Evolutionary conservation across 1,284 basidiomycete species (phyloP), one percentile per base, ranked within the genome.

Genomic region (Vanrija pseudolonga): DNA sequence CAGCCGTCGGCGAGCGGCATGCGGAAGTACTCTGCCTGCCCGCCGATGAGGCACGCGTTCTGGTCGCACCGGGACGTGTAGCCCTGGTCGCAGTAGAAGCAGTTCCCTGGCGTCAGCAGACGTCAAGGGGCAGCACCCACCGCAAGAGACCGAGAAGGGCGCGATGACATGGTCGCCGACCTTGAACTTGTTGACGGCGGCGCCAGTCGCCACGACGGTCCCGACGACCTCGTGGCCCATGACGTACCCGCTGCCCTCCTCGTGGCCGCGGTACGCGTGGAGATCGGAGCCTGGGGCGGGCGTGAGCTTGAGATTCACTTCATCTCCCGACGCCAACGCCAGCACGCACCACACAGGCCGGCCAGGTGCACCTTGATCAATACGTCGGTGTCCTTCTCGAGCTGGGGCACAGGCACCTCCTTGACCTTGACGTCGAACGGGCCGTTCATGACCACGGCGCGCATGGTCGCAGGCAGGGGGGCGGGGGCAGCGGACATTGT

Each of bases 141-240:
- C 88, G 64, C 92, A 95, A 40, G 84, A 88, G 18, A 84, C 81
- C 0, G 89, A 90, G 73, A 94, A 95, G 0, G 92, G 89, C 1
- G 88, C 85, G 15, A 94, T 84, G n/a, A 94, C 88, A 60, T 85
- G 84, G 72, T 93, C 88, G 4, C 90, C 90, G 3, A 88, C 71
- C 57, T 83, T 84, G 62, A 93, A 82, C 11, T 80, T 83, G 18
- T 60, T 65, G 65, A 87, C 90, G 60, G 76, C 85, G 3, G 79
- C 72, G 14, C 90, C 90, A 3, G 90, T 81, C 19, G 83, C 81
- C 28, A 89, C 77, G 19, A 95, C 82, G 68, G 85, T 83, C 22
- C 92, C 90, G 19, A 89, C 81, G 56, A 92, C 86, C 71, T 95
- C 90, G 68, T 94, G 90, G 4, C 91, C 90, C 53, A 72, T 64